Base-by-base conservation (phyloP, 441 rosid species). In the Syzygium malaccense region DNA sequence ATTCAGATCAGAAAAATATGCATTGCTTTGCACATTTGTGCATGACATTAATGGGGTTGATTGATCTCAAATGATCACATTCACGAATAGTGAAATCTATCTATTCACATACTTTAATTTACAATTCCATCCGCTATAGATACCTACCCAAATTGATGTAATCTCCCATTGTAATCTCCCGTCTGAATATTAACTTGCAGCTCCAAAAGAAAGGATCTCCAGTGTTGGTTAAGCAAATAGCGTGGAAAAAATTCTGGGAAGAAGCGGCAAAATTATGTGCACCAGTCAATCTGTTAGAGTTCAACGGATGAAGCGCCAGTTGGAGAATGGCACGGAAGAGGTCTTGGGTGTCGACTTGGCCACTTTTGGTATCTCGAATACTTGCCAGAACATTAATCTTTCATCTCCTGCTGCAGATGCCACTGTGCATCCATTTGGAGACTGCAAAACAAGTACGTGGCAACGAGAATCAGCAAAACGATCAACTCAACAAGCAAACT, bases 351-450 rank as follows among this genome's bases (percentile, higher is more conserved):
- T 14, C 9, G 20, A 30, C 32, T 83, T 83, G 14, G 86, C 23
- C 56, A 49, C 37, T 48, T 57, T 56, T 83, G 94, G 93, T 28
- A 93, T 94, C 87, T 94, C 95, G 37, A 93, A 95, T 53, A 93
- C 89, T 14, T 93, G 93, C 95, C 96, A 94, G 25, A 93, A 92
- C 19, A 93, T 91, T 89, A 92, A 90, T 20, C 95, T 94, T 91
- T 92, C 93, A 53, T 93, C 95, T 33, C 88, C 95, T 8, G 89
- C 94, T 25, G 93, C 94, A 30, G 94, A 94, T 86, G 89, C 92
- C 85, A 91, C 94, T 7, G 93, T 94, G 71, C 91, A 89, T 80
- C 94, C 95, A 90, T 95, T 90, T 66, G 95, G 94, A 87, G 92
- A 93, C 94, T 93, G 91, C 90, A 87, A 45, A 20, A 75, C 66